Conservation (phyloP, 2,329 filamentous ascomycete species). For the Fusarium cicatricum region DNA sequence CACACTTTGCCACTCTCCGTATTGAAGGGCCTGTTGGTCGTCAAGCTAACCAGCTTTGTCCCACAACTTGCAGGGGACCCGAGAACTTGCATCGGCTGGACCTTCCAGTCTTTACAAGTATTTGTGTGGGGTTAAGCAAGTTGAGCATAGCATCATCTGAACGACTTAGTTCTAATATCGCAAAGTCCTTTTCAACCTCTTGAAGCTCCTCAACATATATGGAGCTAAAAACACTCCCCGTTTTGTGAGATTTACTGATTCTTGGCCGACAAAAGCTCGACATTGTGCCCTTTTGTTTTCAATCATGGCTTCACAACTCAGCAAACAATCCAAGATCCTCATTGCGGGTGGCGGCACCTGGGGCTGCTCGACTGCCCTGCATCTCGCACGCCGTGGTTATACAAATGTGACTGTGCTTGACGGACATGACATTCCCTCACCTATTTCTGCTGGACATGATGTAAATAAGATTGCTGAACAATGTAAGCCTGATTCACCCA, state of each 20-base stretch:
- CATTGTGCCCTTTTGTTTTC: background rate
- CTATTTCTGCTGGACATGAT: slow-evolving; percentile 27
- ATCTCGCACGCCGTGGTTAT: slow-evolving; percentile 26
- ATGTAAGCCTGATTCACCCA: background rate
- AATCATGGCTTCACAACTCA: slow-evolving; percentile 11
- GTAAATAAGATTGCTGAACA: slow-evolving; percentile 27
- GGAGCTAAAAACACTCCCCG: too few species aligned
- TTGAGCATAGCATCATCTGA: too few species aligned
- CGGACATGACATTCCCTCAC: slow-evolving; percentile 19
- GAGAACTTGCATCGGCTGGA: slow-evolving; percentile 22
- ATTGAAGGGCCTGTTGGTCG: background rate
- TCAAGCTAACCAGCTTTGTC: too few species aligned
- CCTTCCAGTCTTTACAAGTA: slow-evolving; percentile 10
- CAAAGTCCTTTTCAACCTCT: background rate
- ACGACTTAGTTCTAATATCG: too few species aligned
- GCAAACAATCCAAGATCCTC: slow-evolving; percentile 22
- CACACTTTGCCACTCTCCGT: background rate
- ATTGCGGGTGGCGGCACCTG: slow-evolving; percentile 34
- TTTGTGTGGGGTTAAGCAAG: too few species aligned
- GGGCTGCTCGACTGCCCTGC: slow-evolving; percentile 31
- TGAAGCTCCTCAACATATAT: too few species aligned
- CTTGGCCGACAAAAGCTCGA: background rate
- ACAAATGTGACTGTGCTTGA: slow-evolving; percentile 22
- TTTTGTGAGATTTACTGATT: background rate
- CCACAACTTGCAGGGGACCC: background rate